Percentiles rank a stretch among this genome's conserved stretches.
These are phyloP conservation scores for Allium sativum DNA, from an alignment of 106 monocot species.

Conservation along the genomic window DNA sequence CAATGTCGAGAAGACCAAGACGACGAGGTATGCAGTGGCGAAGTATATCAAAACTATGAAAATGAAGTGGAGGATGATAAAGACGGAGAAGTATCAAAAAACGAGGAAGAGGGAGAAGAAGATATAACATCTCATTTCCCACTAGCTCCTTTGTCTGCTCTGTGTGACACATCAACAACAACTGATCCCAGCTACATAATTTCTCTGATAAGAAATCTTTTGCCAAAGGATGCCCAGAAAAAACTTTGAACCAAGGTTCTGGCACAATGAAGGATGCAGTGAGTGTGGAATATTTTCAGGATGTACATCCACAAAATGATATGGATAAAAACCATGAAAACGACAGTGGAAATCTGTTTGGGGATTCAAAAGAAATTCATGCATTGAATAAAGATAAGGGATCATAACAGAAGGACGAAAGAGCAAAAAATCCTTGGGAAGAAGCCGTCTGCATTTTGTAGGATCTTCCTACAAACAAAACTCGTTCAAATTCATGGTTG, in stretches of 20 bases:
- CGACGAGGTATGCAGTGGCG: background rate
- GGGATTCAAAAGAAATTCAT: background rate
- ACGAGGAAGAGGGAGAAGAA: constrained; percentile 7
- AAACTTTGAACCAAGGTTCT: background rate
- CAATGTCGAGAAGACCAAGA: no score
- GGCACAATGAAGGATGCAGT: constrained; percentile 1
- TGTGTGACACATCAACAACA: constrained; percentile 47
- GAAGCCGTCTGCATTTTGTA: constrained; percentile 79
- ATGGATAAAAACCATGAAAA: constrained; percentile 3
- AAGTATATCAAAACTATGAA: background rate
- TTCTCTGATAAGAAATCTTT: constrained; percentile 70
- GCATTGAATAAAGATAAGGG: constrained; percentile 10
- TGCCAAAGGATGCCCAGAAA: constrained; percentile 38
- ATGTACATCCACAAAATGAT: constrained; percentile 4
- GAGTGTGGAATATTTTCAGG: background rate
- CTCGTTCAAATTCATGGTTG: constrained; percentile 89
- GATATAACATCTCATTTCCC: constrained; percentile 11
- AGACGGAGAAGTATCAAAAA: background rate
- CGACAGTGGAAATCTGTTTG: constrained; percentile 1
- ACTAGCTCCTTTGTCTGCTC: constrained; percentile 5
- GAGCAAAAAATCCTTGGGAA: constrained; percentile 58
- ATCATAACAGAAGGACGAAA: constrained; percentile 4
- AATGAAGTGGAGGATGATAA: background rate
- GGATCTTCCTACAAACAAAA: constrained; percentile 68
- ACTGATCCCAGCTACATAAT: constrained; percentile 91